phyloP scores from a whole-genome alignment of 2,329 filamentous ascomycete genomes.

The Pochonia chlamydosporia region DNA sequence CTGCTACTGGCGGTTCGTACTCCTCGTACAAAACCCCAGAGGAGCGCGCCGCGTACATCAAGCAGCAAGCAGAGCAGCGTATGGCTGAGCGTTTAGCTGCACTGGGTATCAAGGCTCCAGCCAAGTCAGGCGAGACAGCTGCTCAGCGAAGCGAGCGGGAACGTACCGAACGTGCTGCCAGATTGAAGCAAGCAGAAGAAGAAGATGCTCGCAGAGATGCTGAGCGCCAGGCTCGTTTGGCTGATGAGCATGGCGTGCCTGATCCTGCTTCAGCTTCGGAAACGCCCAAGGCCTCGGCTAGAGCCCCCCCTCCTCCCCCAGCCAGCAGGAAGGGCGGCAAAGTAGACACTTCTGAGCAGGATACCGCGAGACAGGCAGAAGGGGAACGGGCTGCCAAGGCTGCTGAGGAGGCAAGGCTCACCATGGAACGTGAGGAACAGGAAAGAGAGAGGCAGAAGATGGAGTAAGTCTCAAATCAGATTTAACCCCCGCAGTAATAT shows the following conservation, averaged over 20 bases:
- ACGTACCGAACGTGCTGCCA: constrained; percentile 78
- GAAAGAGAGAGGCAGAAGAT: constrained; percentile 66
- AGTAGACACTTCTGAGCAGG: constrained; percentile 53
- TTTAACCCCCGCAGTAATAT: background rate
- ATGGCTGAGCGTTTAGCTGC: constrained; percentile 96
- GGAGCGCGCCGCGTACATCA: constrained; percentile 91
- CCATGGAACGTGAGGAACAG: constrained; percentile 70
- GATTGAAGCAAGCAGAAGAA: constrained; percentile 83
- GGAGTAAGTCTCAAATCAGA: constrained; percentile 61
- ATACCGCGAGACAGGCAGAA: constrained; percentile 50
- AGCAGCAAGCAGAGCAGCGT: constrained; percentile 91
- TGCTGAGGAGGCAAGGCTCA: constrained; percentile 60
- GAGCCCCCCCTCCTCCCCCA: constrained; percentile 74
- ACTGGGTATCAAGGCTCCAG: constrained; percentile 79
- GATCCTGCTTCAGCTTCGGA: constrained; percentile 52
- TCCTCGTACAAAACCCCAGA: constrained; percentile 84
- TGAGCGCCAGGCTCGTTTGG: constrained; percentile 77
- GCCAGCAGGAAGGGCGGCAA: constrained; percentile 64
- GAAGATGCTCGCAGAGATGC: constrained; percentile 86
- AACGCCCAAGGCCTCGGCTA: constrained; percentile 39
- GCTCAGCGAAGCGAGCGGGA: constrained; percentile 86
- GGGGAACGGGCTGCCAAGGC: constrained; percentile 50
- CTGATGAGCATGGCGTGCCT: constrained; percentile 66
- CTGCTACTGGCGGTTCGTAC: constrained; percentile 60
- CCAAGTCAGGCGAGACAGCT: constrained; percentile 72